phyloP scores from a whole-genome alignment of 176 grass and related monocot species.

The Avena sativa region DNA sequence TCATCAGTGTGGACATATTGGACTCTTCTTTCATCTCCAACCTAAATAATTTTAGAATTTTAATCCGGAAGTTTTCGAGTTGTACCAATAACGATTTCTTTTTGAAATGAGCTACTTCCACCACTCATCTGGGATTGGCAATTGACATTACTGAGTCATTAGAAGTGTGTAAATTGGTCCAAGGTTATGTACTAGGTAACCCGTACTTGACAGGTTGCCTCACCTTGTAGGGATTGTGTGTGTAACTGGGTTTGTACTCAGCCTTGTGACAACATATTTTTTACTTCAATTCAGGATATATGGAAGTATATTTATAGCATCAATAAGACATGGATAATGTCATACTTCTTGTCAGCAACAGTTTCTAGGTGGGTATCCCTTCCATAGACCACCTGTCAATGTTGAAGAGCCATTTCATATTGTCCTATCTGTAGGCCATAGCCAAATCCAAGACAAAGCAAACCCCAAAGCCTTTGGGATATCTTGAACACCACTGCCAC shows the following conservation, averaged over 20 bases:
- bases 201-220: neutral
- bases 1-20: neutral
- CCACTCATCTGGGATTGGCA: neutral
- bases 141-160: neutral
- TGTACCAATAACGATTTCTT: neutral
- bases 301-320: neutral
- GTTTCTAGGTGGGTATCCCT: neutral
- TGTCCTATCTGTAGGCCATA: conserved; percentile 7
- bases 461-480: neutral
- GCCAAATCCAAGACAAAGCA: conserved; percentile 2
- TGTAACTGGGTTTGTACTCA: neutral
- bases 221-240: neutral
- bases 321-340: neutral
- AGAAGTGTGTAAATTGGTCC: neutral
- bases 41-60: neutral
- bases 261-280: neutral
- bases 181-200: neutral
- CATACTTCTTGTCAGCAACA: neutral
- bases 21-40: neutral
- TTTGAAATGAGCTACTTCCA: neutral
- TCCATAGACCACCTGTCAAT: neutral
- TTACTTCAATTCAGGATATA: neutral
- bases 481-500: neutral
- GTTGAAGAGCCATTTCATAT: conserved; percentile 1
- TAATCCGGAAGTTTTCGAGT: neutral